Percentiles rank a stretch among this genome's conserved stretches.
Conservation (phyloP, 1,139 yeast species). For the Nakaseomyces delphensis region DNA sequence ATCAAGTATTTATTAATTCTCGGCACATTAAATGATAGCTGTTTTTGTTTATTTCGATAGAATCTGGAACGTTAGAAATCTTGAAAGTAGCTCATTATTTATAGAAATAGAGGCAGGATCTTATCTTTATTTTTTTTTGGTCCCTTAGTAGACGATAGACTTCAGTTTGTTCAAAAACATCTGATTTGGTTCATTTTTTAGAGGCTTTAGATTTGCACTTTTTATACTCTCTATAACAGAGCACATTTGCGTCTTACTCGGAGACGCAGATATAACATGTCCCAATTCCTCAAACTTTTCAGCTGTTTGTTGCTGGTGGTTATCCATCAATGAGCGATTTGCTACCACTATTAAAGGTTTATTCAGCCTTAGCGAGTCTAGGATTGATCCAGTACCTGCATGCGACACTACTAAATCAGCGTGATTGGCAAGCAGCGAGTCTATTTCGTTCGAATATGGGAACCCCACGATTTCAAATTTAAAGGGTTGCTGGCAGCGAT, state of each 20-base stretch:
- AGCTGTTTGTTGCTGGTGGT: slow-evolving; percentile 81
- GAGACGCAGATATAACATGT: slow-evolving; percentile 28
- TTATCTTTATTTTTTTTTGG: not conserved
- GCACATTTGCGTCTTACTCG: slow-evolving; percentile 8
- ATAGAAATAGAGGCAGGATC: not conserved
- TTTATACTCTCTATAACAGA: slow-evolving; percentile 9
- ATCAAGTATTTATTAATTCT: too few relatives aligned
- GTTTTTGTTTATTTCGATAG: too few relatives aligned
- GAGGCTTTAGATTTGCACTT: not conserved
- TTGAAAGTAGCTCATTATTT: not conserved
- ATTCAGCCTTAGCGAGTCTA: slow-evolving; percentile 56
- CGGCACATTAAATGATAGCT: too few relatives aligned
- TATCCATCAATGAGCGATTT: slow-evolving; percentile 66
- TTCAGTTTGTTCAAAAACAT: slow-evolving; percentile 1
- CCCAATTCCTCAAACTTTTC: slow-evolving; percentile 39
- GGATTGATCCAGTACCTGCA: slow-evolving; percentile 89
- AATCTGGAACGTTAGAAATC: too few relatives aligned
- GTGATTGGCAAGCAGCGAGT: slow-evolving; percentile 31
- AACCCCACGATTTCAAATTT: slow-evolving; percentile 36
- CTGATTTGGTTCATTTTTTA: slow-evolving; percentile 1
- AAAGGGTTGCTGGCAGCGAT: not conserved
- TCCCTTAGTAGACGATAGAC: not conserved
- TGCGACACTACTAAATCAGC: slow-evolving; percentile 68
- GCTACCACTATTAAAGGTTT: slow-evolving; percentile 62
- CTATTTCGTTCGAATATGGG: slow-evolving; percentile 41